phyloP scores from a whole-genome alignment of 352 stramenopile species.

The Thraustochytrium sp. region DNA sequence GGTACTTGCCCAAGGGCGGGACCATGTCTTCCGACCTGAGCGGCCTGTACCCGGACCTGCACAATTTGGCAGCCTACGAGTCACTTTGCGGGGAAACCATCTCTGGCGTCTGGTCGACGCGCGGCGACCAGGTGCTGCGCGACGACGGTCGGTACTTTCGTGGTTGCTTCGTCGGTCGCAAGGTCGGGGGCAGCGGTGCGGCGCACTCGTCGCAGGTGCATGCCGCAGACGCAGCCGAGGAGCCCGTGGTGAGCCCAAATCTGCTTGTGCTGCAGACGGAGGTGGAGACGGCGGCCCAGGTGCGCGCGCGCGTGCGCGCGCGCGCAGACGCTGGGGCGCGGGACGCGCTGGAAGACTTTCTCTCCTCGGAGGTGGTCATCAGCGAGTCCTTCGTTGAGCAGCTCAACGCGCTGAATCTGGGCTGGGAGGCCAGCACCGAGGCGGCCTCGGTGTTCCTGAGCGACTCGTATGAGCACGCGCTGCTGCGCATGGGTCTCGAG shows the following conservation, averaged over 20 bases:
- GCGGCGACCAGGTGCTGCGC: background rate
- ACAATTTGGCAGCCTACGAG: background rate
- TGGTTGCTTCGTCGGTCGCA: background rate
- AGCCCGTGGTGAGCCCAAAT: background rate
- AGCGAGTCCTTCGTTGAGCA: background rate
- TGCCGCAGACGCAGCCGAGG: background rate
- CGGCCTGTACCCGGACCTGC: background rate
- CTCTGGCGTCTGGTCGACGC: constrained; percentile 5
- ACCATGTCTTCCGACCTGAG: background rate
- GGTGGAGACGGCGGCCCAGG: background rate
- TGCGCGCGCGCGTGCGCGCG: background rate
- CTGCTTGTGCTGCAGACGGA: background rate
- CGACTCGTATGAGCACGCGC: background rate
- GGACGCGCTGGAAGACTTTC: background rate
- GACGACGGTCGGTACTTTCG: constrained; percentile 20
- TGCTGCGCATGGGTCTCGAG: constrained; percentile 1
- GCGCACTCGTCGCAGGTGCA: constrained; percentile 16
- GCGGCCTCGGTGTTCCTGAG: background rate
- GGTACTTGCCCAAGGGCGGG: background rate
- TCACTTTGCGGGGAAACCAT: constrained; percentile 8
- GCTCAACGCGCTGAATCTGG: background rate
- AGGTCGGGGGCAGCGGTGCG: background rate
- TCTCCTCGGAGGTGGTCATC: background rate
- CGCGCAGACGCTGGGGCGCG: background rate
- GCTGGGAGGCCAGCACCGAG: background rate